Evolutionary conservation across 108 stramenopile species (phyloP), one percentile per base, ranked within the genome.

Genomic region (Stephanodiscus triporus): DNA sequence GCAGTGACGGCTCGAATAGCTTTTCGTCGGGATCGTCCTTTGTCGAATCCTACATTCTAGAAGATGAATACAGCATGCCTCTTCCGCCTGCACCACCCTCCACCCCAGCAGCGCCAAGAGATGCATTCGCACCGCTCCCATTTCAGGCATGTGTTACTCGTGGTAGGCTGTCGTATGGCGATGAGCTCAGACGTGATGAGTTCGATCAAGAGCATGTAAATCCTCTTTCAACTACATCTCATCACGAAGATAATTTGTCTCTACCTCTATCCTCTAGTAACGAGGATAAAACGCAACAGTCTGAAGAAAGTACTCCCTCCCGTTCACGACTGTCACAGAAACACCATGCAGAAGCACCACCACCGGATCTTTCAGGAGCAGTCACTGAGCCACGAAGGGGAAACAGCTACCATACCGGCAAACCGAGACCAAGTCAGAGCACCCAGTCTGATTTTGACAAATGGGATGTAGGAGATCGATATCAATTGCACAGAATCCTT

Each of bases 401-500:
- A 50, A 48, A 48, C 16, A 27, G 29, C 27, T 20, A 47, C 29
- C 26, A 49, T 47, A 27, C 40, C 9, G 55, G 37, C 26, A 58
- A 59, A 9, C 66, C 47, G 29, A 55, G 55, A 67, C 58, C 37
- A 27, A 72, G 57, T 36, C 50, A 68, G 27, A 67, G 9, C 14
- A 16, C 43, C 20, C 73, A 68, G 34, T 30, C 72, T 23, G 90
- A 93, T 30, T 96, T 95, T 80, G 85, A 87, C 0, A 84, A 89
- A 45, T 98, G 97, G 97, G 86, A 90, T n/a, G 95, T 98, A 30
- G 95, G 95, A 9, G 85, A 86, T 66, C 88, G 95, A 23, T 98
- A 96, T 77, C 71, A 94, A 67, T 49, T 96, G 56, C 72, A 90
- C 48, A 78, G 96, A 24, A 86, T 94, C 49, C 81, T 99, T 27